A percentile compares a stretch with the other conserved stretches of the same genome.
These are phyloP conservation scores for Rubroboletus satanas DNA, from an alignment of 768 basidiomycete genomes.

Conservation along the genomic window DNA sequence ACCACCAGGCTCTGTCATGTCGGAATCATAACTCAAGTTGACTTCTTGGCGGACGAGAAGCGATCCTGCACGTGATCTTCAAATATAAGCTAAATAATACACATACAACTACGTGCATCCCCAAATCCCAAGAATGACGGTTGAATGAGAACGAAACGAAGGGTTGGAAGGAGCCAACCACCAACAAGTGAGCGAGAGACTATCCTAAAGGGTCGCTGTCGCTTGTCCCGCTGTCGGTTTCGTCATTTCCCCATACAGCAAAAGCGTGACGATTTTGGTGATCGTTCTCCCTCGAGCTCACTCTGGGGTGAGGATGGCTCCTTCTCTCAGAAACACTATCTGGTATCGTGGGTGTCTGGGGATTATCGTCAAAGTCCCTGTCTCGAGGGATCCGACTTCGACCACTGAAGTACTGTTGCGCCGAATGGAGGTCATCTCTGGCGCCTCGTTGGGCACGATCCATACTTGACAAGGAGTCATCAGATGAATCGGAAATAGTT, in stretches of 20 bases:
- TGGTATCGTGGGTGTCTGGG: constrained; percentile 59
- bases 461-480: constrained; percentile 31
- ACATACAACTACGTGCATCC: constrained; percentile 4
- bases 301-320: constrained; percentile 8
- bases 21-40: constrained; percentile 8
- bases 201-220: constrained; percentile 50
- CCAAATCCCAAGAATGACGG: not conserved
- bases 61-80: constrained; percentile 15
- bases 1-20: constrained; percentile 15
- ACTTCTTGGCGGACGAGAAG: constrained; percentile 1
- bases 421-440: constrained; percentile 50
- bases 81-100: not conserved
- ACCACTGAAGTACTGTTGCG: constrained; percentile 35
- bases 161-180: not conserved
- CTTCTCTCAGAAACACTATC: constrained; percentile 24
- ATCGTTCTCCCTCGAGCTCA: constrained; percentile 19
- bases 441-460: constrained; percentile 43
- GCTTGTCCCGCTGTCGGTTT: constrained; percentile 81
- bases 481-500: constrained; percentile 39
- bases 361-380: constrained; percentile 54
- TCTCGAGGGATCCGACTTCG: constrained; percentile 60
- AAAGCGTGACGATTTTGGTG: constrained; percentile 53
- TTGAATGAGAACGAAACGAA: constrained; percentile 4
- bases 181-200: not conserved
- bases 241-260: constrained; percentile 85